Percentiles rank a stretch among this genome's conserved stretches.
phyloP scores from a whole-genome alignment of 108 stramenopile species.

The Cyclotella sp. region DNA sequence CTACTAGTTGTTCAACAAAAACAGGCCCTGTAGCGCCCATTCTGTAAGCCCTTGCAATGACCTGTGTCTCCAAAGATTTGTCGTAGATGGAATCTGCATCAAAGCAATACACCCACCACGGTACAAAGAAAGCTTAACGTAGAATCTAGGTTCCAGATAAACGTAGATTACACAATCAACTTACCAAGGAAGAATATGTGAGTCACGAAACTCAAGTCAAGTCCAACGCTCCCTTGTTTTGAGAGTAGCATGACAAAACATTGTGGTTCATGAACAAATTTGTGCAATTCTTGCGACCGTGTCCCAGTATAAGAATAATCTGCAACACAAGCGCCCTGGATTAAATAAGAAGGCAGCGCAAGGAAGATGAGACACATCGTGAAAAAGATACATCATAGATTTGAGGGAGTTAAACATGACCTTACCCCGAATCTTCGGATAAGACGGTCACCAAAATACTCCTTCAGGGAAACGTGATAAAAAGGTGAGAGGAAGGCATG shows the following conservation, averaged over 20 bases:
- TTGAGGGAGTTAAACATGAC: neutral
- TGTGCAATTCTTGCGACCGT: conserved; percentile 64
- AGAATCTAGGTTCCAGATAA: neutral
- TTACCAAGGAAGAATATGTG: conserved; percentile 93
- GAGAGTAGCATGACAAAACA: conserved; percentile 89
- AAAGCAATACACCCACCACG: too few relatives aligned
- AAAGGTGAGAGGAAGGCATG: neutral
- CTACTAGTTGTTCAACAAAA: conserved; percentile 86
- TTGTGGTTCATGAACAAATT: conserved; percentile 59
- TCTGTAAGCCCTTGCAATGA: conserved; percentile 91
- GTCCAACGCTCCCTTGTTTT: conserved; percentile 92
- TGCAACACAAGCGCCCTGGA: conserved; percentile 63
- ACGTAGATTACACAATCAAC: conserved; percentile 29
- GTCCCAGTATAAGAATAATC: conserved; percentile 73
- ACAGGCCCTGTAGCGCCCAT: conserved; percentile 92
- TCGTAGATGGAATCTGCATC: conserved; percentile 65
- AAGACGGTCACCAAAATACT: conserved; percentile 72
- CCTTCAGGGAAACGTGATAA: conserved; percentile 15
- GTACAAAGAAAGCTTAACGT: neutral
- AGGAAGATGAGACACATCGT: neutral
- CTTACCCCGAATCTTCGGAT: conserved; percentile 68
- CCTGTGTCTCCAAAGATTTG: conserved; percentile 79
- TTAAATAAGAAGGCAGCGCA: neutral
- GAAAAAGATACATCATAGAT: neutral
- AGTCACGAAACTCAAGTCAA: conserved; percentile 94